Evolutionary conservation across 805 yeast species (phyloP).

Genomic region (Lachancea meyersii): DNA sequence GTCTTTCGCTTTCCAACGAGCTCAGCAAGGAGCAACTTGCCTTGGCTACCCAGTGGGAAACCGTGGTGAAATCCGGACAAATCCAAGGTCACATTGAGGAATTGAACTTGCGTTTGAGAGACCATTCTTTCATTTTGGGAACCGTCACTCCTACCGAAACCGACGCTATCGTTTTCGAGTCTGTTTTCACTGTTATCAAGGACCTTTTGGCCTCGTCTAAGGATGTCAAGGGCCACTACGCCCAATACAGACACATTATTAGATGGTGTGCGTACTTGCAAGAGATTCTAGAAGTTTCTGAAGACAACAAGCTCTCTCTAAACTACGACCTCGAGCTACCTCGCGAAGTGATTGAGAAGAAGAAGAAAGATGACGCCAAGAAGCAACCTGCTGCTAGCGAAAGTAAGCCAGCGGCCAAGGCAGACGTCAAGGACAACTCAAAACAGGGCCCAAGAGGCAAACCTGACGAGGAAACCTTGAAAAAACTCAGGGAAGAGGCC

Average conservation of each 20-base stretch:
- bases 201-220: constrained; percentile 46
- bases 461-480: constrained; percentile 44
- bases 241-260: constrained; percentile 70
- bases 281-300: constrained; percentile 51
- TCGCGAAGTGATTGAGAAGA: constrained; percentile 60
- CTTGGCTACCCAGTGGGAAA: constrained; percentile 68
- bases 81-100: constrained; percentile 48
- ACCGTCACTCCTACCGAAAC: constrained; percentile 51
- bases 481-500: constrained; percentile 44
- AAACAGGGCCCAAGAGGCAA: constrained; percentile 36
- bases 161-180: constrained; percentile 67
- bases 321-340: constrained; percentile 62
- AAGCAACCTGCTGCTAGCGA: constrained; percentile 18
- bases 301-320: constrained; percentile 50
- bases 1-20: constrained; percentile 26
- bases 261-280: constrained; percentile 93
- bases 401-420: constrained; percentile 15
- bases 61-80: constrained; percentile 51
- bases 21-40: constrained; percentile 54
- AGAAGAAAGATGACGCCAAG: constrained; percentile 43
- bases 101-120: constrained; percentile 65
- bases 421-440: constrained; percentile 26
- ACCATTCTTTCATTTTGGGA: constrained; percentile 66
- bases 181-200: constrained; percentile 54
- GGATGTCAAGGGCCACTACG: constrained; percentile 44